phyloP scores from a whole-genome alignment of 1,284 basidiomycete species.

The Trametes polyzona region DNA sequence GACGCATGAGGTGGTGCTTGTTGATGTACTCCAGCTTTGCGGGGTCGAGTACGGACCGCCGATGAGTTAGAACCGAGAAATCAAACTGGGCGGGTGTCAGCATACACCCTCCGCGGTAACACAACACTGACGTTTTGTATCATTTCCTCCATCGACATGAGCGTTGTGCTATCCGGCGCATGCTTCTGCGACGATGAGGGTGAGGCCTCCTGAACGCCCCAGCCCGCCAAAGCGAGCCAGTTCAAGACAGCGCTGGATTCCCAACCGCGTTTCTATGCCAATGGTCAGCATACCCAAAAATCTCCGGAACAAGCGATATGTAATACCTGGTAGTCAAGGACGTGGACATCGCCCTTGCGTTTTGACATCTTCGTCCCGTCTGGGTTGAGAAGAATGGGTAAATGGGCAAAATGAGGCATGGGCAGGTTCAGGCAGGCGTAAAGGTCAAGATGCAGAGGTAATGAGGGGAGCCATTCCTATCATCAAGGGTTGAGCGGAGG shows the following conservation, averaged over 20 bases:
- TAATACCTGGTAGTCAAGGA: conserved; percentile 81
- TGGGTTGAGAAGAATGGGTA: conserved; percentile 88
- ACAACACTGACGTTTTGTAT: conserved; percentile 53
- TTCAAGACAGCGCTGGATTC: conserved; percentile 91
- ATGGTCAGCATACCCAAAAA: not conserved
- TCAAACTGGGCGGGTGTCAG: conserved; percentile 57
- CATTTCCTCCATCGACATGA: conserved; percentile 70
- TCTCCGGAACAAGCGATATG: not conserved
- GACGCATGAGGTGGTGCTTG: conserved; percentile 69
- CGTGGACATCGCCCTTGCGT: conserved; percentile 86
- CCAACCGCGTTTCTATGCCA: conserved; percentile 70
- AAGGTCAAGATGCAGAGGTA: conserved; percentile 91
- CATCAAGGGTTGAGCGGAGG: not conserved
- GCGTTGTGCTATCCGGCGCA: conserved; percentile 65
- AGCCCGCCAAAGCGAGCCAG: conserved; percentile 93
- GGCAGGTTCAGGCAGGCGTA: conserved; percentile 79
- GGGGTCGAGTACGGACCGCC: conserved; percentile 73
- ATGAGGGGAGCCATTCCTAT: conserved; percentile 95
- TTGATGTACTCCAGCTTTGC: conserved; percentile 78
- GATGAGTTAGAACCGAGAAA: conserved; percentile 70
- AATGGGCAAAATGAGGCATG: conserved; percentile 87
- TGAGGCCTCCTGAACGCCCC: conserved; percentile 64
- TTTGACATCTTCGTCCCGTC: conserved; percentile 97
- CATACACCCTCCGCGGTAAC: not conserved
- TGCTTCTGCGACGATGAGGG: conserved; percentile 32